phyloP scores from a whole-genome alignment of 106 monocot genomes.

The Platanthera guangdongensis region DNA sequence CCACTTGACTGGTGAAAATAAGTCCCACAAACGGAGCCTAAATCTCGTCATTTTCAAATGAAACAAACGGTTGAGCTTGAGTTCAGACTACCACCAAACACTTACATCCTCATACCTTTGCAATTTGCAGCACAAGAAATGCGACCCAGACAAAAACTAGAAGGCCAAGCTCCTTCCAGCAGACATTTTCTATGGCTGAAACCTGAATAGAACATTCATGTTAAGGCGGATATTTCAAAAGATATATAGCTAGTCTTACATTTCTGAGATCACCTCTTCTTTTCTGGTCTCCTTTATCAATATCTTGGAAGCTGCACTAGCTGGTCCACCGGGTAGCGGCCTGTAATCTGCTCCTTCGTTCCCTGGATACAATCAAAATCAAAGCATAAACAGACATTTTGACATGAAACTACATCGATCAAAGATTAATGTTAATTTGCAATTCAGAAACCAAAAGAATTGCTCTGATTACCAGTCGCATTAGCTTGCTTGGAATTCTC shows the following conservation, averaged over 20 bases:
- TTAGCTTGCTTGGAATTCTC: conserved; percentile 26
- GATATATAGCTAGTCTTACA: neutral
- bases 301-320: conserved; percentile 8
- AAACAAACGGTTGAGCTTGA: neutral
- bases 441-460: no score
- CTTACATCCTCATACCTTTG: conserved; percentile 22
- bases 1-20: no score
- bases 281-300: conserved; percentile 5
- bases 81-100: neutral
- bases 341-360: conserved; percentile 33
- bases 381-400: neutral
- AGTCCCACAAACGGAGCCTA: no score
- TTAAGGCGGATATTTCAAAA: neutral
- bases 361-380: neutral
- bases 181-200: conserved; percentile 41
- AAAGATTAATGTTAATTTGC: no score
- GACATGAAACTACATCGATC: neutral
- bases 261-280: conserved; percentile 13
- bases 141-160: conserved; percentile 44
- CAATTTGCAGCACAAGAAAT: conserved; percentile 41
- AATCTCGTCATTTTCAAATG: neutral
- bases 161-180: conserved; percentile 63
- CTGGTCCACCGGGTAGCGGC: conserved; percentile 33
- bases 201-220: conserved; percentile 17
- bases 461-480: conserved; percentile 20